phyloP scores from a whole-genome alignment of 176 grass and related monocot genomes.

The Carex pumila region DNA sequence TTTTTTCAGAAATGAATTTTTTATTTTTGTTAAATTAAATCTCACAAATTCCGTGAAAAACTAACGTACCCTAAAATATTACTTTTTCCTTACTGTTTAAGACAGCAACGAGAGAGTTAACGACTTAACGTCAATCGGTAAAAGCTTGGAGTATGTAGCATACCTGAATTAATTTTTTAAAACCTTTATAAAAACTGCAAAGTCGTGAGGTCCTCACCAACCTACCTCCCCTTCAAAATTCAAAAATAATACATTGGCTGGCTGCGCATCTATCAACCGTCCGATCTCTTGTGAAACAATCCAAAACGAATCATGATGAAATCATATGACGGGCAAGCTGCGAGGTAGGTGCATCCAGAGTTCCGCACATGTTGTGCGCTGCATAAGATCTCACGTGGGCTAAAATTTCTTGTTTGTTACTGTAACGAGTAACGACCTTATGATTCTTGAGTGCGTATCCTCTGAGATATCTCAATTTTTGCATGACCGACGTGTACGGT shows the following conservation, averaged over 20 bases:
- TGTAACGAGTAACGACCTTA: background rate
- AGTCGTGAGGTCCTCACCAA: too few species aligned
- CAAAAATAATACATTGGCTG: background rate
- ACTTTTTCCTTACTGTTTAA: too few species aligned
- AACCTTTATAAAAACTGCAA: too few species aligned
- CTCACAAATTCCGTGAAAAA: too few species aligned
- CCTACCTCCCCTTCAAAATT: background rate
- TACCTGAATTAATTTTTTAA: background rate
- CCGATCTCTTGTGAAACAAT: background rate
- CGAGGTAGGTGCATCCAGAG: background rate
- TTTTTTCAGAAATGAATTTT: too few species aligned
- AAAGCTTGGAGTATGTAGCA: background rate
- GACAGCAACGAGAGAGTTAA: too few species aligned
- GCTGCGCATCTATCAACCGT: background rate
- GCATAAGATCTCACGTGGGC: background rate
- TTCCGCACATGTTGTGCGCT: background rate
- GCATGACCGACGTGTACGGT: too few species aligned
- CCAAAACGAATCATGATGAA: background rate
- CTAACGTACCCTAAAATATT: too few species aligned
- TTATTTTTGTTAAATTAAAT: too few species aligned
- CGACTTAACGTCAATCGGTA: too few species aligned
- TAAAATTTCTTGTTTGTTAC: background rate
- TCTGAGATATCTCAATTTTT: too few species aligned
- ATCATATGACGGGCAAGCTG: background rate
- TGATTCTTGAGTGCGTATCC: background rate